These are phyloP conservation scores for Madurella fahalii DNA, from an alignment of 2,329 filamentous ascomycete genomes.

Conservation along the genomic window DNA sequence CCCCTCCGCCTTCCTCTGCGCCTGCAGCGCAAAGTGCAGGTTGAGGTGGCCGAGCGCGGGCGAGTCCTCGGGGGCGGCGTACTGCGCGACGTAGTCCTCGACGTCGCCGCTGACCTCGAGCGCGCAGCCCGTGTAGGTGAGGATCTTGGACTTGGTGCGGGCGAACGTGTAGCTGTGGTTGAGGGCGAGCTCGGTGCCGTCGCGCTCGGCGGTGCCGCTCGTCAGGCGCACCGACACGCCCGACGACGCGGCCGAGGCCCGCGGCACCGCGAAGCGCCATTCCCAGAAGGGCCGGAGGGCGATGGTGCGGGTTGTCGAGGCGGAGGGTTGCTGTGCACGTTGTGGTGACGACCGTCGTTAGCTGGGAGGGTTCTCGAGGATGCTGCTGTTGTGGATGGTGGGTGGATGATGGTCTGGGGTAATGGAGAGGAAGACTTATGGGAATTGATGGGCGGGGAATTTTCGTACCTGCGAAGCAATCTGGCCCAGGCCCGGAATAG, in stretches of 20 bases:
- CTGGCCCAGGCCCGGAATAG: slow-evolving; percentile 25
- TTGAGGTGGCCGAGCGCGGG: slow-evolving; percentile 78
- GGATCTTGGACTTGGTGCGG: slow-evolving; percentile 80
- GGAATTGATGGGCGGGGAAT: not conserved
- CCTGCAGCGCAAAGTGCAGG: slow-evolving; percentile 80
- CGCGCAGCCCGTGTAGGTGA: slow-evolving; percentile 86
- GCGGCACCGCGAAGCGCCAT: slow-evolving; percentile 73
- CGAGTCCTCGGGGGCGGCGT: slow-evolving; percentile 68
- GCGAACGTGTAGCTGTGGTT: slow-evolving; percentile 77
- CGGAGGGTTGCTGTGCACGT: not conserved
- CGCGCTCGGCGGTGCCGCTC: slow-evolving; percentile 83
- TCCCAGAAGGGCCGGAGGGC: slow-evolving; percentile 62
- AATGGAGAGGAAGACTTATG: not conserved
- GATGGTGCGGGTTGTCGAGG: slow-evolving; percentile 43
- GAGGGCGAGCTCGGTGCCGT: slow-evolving; percentile 86
- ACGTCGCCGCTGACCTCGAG: slow-evolving; percentile 68
- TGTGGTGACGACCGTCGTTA: not conserved
- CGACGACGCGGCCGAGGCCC: slow-evolving; percentile 19
- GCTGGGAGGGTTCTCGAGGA: not conserved
- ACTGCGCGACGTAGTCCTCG: slow-evolving; percentile 57
- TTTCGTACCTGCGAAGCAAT: slow-evolving; percentile 19
- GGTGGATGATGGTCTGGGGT: not conserved
- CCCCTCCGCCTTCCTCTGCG: slow-evolving; percentile 55
- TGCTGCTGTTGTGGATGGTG: not conserved
- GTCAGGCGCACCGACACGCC: slow-evolving; percentile 56